Conservation (phyloP, 768 basidiomycete species). For the Hygrophoropsis aurantiaca region DNA sequence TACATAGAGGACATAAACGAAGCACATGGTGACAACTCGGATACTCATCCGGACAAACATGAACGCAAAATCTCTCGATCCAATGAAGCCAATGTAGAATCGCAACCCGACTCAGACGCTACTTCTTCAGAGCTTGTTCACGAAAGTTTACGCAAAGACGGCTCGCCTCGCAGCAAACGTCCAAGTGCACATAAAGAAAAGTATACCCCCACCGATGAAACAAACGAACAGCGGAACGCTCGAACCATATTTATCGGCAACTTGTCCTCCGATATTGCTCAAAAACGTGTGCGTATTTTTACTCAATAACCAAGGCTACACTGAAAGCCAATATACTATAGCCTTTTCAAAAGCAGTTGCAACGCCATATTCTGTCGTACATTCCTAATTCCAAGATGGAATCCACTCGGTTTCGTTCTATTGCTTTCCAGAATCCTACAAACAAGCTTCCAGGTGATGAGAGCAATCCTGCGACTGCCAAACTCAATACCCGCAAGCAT, state of each 20-base stretch:
- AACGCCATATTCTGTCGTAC: constrained; percentile 70
- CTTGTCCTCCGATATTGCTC: constrained; percentile 71
- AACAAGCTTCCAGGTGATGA: constrained; percentile 52
- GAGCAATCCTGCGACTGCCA: constrained; percentile 28
- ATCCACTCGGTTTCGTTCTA: constrained; percentile 89
- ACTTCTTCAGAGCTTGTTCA: constrained; percentile 53
- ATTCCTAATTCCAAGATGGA: constrained; percentile 83
- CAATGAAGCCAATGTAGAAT: constrained; percentile 13
- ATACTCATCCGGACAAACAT: too few relatives aligned
- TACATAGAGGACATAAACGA: constrained; percentile 13
- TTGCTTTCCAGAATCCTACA: constrained; percentile 86
- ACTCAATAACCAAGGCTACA: neutral
- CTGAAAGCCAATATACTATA: constrained; percentile 29
- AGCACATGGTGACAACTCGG: constrained; percentile 29
- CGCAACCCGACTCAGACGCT: constrained; percentile 33
- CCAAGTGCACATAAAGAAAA: constrained; percentile 37
- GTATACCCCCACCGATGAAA: constrained; percentile 67
- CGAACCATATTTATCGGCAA: constrained; percentile 95
- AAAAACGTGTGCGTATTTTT: constrained; percentile 56
- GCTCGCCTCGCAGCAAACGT: constrained; percentile 26
- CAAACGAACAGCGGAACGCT: constrained; percentile 66
- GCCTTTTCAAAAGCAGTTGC: constrained; percentile 75
- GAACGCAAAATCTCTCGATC: too few relatives aligned
- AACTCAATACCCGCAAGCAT: constrained; percentile 41
- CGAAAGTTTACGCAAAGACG: constrained; percentile 47